Percentiles rank a stretch among this genome's conserved stretches.
These are phyloP conservation scores for Saitozyma podzolica DNA, from an alignment of 768 basidiomycete species.

Conservation along the genomic window DNA sequence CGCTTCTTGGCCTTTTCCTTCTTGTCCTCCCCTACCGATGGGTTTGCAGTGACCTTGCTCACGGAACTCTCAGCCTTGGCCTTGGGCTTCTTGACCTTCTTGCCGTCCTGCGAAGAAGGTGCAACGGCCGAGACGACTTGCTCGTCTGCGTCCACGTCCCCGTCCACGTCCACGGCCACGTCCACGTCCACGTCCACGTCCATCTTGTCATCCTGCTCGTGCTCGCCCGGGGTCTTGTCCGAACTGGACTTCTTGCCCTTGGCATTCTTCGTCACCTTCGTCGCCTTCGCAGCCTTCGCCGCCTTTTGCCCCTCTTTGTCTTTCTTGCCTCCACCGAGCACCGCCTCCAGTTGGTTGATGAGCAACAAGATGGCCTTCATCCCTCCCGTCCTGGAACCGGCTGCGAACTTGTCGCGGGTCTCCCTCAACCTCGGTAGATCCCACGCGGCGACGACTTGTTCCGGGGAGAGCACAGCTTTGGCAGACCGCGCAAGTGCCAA, in stretches of 20 bases:
- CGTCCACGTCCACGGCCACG: too few relatives aligned
- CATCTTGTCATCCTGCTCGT: constrained; percentile 10
- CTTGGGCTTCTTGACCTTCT: constrained; percentile 3
- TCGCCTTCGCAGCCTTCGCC: constrained; percentile 20
- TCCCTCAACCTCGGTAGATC: constrained; percentile 59
- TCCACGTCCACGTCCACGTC: neutral
- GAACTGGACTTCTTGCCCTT: neutral
- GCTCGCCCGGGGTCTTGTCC: constrained; percentile 6
- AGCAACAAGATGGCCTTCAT: constrained; percentile 64
- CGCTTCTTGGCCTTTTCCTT: constrained; percentile 16
- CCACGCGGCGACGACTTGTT: constrained; percentile 58
- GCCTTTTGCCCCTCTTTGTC: constrained; percentile 28
- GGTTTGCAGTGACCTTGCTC: neutral
- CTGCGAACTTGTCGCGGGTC: constrained; percentile 58
- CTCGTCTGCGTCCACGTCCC: constrained; percentile 2
- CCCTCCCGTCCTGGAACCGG: constrained; percentile 64
- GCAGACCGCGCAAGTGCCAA: constrained; percentile 68
- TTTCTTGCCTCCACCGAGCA: constrained; percentile 33
- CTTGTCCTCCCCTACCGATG: neutral
- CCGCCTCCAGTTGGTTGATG: constrained; percentile 63
- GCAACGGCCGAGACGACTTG: neutral
- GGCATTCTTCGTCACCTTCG: neutral
- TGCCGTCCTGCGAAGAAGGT: neutral
- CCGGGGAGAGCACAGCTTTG: constrained; percentile 55
- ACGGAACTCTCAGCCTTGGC: neutral